These are phyloP conservation scores for Boletus rubescentipes DNA, from an alignment of 768 basidiomycete genomes.

Conservation along the genomic window DNA sequence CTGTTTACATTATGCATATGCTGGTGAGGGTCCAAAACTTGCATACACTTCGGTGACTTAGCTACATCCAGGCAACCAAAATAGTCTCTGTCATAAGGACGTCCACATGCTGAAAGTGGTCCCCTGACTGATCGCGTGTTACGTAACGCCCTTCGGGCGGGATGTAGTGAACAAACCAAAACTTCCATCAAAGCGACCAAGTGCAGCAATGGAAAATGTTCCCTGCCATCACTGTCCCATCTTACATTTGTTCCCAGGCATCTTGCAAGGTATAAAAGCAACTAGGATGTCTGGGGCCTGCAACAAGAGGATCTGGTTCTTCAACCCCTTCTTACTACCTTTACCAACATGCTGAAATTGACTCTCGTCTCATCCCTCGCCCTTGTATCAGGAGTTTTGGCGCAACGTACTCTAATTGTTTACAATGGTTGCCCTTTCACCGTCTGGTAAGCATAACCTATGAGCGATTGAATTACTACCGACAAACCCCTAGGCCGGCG, in stretches of 20 bases:
- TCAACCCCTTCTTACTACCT: neutral
- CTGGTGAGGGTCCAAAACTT: neutral
- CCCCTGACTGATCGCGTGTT: neutral
- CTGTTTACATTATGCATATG: neutral
- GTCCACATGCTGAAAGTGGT: neutral
- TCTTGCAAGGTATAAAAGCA: constrained; percentile 17
- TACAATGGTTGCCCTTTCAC: constrained; percentile 67
- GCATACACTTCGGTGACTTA: too few species aligned
- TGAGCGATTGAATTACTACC: neutral
- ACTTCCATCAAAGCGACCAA: neutral
- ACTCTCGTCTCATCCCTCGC: constrained; percentile 27
- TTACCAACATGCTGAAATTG: constrained; percentile 23
- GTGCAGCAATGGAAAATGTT: neutral
- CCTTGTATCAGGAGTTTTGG: constrained; percentile 32
- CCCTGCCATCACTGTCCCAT: neutral
- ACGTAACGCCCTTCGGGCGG: neutral
- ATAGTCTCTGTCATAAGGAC: too few species aligned
- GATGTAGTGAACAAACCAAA: neutral
- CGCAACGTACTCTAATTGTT: constrained; percentile 59
- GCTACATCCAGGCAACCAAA: neutral
- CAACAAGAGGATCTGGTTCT: neutral
- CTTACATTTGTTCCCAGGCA: neutral
- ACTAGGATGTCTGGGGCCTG: neutral
- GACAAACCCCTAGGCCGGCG: constrained; percentile 41
- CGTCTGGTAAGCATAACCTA: constrained; percentile 49